Percentiles rank a stretch among this genome's conserved stretches.
These are phyloP conservation scores for Cordyceps cicadae DNA, from an alignment of 2,329 filamentous ascomycete species.

Conservation along the genomic window DNA sequence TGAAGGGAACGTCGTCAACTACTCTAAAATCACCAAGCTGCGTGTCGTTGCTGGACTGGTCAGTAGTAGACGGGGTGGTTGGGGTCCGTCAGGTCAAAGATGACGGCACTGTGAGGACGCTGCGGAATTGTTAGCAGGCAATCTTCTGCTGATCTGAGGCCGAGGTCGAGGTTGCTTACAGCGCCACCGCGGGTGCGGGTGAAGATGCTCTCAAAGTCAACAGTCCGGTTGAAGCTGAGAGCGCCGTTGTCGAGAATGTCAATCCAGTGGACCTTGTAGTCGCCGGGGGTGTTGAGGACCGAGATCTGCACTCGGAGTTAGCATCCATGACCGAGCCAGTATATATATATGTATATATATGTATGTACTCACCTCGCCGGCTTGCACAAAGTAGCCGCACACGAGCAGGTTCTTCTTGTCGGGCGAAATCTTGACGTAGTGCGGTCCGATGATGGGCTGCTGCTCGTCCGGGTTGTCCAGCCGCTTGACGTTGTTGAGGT, in stretches of 20 bases:
- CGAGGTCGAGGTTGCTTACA: conserved; percentile 13
- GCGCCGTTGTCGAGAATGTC: conserved; percentile 46
- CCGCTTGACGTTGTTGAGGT: conserved; percentile 51
- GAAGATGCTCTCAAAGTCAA: conserved; percentile 48
- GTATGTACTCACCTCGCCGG: conserved; percentile 40
- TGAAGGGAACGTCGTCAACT: background rate
- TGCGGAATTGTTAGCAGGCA: conserved; percentile 8
- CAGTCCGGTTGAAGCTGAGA: conserved; percentile 51
- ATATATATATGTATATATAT: too few relatives aligned
- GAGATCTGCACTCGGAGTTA: conserved; percentile 32
- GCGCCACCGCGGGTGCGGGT: conserved; percentile 44
- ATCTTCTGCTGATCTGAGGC: too few relatives aligned
- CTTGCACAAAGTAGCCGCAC: conserved; percentile 59
- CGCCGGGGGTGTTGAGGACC: conserved; percentile 51
- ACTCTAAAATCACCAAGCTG: background rate
- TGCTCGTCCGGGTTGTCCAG: conserved; percentile 51
- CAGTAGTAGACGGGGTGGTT: conserved; percentile 42
- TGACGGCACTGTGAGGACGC: conserved; percentile 47
- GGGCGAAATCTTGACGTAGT: conserved; percentile 56
- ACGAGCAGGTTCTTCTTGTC: conserved; percentile 57
- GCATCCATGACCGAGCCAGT: background rate
- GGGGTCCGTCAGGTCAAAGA: conserved; percentile 49
- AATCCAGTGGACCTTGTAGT: conserved; percentile 56
- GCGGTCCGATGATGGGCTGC: conserved; percentile 52
- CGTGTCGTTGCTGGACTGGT: conserved; percentile 21